A percentile compares a stretch with the other conserved stretches of the same genome.
phyloP scores from a whole-genome alignment of 352 stramenopile genomes.

The Pythium coloratum region DNA sequence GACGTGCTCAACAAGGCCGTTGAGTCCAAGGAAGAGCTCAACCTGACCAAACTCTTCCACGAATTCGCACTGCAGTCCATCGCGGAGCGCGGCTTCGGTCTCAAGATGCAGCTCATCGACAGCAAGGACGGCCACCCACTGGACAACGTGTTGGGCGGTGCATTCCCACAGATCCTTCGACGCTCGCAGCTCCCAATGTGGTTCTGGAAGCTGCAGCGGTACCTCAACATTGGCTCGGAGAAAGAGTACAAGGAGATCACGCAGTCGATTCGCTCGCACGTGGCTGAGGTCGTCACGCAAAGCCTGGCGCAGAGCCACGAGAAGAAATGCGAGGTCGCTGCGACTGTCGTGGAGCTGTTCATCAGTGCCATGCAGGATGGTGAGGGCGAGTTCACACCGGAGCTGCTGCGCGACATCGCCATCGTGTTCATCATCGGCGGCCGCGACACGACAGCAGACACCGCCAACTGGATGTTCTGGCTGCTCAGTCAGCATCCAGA shows the following conservation, averaged over 20 bases:
- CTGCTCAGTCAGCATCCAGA: conserved; percentile 38
- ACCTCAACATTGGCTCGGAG: conserved; percentile 15
- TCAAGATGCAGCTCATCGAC: conserved; percentile 22
- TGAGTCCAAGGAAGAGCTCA: not conserved
- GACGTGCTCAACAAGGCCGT: conserved; percentile 4
- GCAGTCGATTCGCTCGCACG: conserved; percentile 9
- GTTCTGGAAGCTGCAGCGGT: conserved; percentile 23
- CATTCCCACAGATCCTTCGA: conserved; percentile 12
- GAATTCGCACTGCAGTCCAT: conserved; percentile 31
- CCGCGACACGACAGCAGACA: conserved; percentile 49
- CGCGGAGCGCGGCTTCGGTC: conserved; percentile 29
- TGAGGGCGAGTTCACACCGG: conserved; percentile 16
- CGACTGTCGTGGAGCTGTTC: conserved; percentile 28
- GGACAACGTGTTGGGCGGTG: conserved; percentile 5
- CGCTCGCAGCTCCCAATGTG: conserved; percentile 17
- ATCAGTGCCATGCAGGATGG: conserved; percentile 23
- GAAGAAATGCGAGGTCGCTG: not conserved
- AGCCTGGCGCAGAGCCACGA: conserved; percentile 9
- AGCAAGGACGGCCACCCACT: conserved; percentile 12
- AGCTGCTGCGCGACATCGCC: conserved; percentile 42
- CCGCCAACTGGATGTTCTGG: conserved; percentile 45
- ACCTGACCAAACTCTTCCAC: conserved; percentile 23
- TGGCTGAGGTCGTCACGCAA: conserved; percentile 18
- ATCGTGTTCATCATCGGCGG: conserved; percentile 50
- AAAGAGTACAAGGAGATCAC: conserved; percentile 10